Percentiles rank a stretch among this genome's conserved stretches.
phyloP scores from a whole-genome alignment of 306 rosid species.

The Prunus campanulata region DNA sequence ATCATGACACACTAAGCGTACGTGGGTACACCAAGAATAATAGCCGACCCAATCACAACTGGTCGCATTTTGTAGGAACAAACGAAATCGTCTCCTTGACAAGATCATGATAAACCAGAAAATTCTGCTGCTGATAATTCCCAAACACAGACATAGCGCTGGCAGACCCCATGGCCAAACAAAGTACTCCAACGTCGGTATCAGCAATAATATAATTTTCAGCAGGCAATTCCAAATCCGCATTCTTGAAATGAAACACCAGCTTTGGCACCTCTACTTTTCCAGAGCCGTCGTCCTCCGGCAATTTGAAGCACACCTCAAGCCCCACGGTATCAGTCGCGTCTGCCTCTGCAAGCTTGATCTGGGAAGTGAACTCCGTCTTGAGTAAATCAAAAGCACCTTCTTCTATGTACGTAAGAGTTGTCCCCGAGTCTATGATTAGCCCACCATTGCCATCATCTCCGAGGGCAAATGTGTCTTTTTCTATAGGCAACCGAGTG shows the following conservation, averaged over 20 bases:
- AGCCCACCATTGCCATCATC: slow-evolving; percentile 78
- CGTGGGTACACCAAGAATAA: neutral
- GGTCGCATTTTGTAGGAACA: slow-evolving; percentile 40
- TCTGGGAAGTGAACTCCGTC: slow-evolving; percentile 58
- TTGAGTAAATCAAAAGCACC: slow-evolving; percentile 41
- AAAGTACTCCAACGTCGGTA: slow-evolving; percentile 45
- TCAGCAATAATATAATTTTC: slow-evolving; percentile 67
- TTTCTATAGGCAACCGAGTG: slow-evolving; percentile 33
- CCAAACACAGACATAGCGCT: slow-evolving; percentile 70
- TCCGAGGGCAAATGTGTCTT: slow-evolving; percentile 44
- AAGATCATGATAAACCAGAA: slow-evolving; percentile 46
- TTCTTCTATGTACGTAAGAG: slow-evolving; percentile 54
- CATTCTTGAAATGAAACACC: slow-evolving; percentile 65
- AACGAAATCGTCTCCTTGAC: slow-evolving; percentile 33
- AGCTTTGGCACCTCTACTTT: slow-evolving; percentile 54
- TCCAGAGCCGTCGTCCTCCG: slow-evolving; percentile 22
- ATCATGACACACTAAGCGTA: neutral
- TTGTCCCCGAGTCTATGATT: slow-evolving; percentile 89
- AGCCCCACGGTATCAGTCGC: slow-evolving; percentile 46
- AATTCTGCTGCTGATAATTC: slow-evolving; percentile 46
- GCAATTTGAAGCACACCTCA: slow-evolving; percentile 64
- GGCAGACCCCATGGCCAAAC: slow-evolving; percentile 73
- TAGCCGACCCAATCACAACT: slow-evolving; percentile 14
- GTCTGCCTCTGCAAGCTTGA: slow-evolving; percentile 34
- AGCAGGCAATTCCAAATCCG: slow-evolving; percentile 62